Conservation (phyloP, 139 green algal species). For the Coelastrella sp. region DNA sequence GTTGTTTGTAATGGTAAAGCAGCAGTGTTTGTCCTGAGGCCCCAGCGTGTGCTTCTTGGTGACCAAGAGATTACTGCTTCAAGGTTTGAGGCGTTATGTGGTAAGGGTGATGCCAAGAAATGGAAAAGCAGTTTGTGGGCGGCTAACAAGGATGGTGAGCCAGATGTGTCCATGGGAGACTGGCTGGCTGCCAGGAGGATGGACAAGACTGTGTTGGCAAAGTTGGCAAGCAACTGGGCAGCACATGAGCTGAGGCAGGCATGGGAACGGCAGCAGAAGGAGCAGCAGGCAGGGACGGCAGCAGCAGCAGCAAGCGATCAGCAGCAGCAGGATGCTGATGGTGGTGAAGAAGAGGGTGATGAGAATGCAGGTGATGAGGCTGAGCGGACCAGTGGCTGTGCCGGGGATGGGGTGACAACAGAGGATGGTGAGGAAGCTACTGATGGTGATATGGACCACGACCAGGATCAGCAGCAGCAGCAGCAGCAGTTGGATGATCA, state of each 20-base stretch:
- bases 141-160: conserved; percentile 17
- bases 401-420: background rate
- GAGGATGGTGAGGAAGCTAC: conserved; percentile 22
- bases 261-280: conserved; percentile 45
- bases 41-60: conserved; percentile 71
- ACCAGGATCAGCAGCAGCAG: conserved; percentile 31
- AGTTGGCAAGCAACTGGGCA: conserved; percentile 55
- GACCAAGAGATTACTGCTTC: conserved; percentile 69
- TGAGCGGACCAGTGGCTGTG: background rate
- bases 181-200: conserved; percentile 70
- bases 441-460: background rate
- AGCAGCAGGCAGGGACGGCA: conserved; percentile 8
- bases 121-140: conserved; percentile 86
- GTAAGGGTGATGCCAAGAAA: conserved; percentile 89
- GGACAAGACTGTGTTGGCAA: conserved; percentile 66
- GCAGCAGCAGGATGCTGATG: background rate
- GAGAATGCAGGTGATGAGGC: background rate
- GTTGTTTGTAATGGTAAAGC: conserved; percentile 73
- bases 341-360: conserved; percentile 5
- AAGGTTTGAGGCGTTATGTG: conserved; percentile 82
- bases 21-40: conserved; percentile 68
- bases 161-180: conserved; percentile 68
- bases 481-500: background rate
- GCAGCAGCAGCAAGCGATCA: background rate
- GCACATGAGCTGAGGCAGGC: conserved; percentile 46